Evolutionary conservation across 306 rosid species (phyloP).

Genomic region (Senna siamea): DNA sequence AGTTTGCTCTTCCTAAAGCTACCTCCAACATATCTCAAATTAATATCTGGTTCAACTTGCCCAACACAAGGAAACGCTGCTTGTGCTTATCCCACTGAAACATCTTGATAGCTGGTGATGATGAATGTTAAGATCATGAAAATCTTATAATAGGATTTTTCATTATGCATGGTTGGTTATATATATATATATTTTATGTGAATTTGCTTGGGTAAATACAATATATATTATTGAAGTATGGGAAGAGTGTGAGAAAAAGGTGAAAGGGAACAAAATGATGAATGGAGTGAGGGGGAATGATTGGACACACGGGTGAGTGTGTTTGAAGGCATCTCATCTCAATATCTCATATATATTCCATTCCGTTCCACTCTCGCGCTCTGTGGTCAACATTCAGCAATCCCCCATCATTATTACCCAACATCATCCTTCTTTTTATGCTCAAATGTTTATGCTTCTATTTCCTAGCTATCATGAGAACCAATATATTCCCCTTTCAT

Average conservation of each 20-base stretch:
- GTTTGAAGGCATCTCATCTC: slow-evolving; percentile 40
- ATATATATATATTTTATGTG: neutral
- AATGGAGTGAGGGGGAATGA: slow-evolving; percentile 40
- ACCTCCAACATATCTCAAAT: neutral
- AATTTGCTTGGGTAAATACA: too few relatives aligned
- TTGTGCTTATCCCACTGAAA: neutral
- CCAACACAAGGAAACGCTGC: neutral
- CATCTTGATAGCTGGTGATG: neutral
- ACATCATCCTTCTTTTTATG: slow-evolving; percentile 33
- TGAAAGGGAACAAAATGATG: slow-evolving; percentile 39
- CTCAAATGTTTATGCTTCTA: slow-evolving; percentile 22
- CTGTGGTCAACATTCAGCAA: slow-evolving; percentile 40
- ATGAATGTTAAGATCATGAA: neutral
- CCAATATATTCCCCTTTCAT: slow-evolving; percentile 39
- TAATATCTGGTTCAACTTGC: neutral
- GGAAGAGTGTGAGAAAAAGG: slow-evolving; percentile 31
- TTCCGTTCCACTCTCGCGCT: too few relatives aligned
- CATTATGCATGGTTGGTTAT: neutral
- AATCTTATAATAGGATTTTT: neutral
- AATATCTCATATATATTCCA: neutral
- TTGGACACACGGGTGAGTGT: slow-evolving; percentile 55
- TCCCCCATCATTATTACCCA: slow-evolving; percentile 38
- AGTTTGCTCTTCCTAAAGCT: neutral
- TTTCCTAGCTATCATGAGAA: slow-evolving; percentile 21
- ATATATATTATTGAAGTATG: slow-evolving; percentile 5